Percentiles rank a stretch among this genome's conserved stretches.
Evolutionary conservation across 805 yeast species (phyloP).

Genomic region (Sugiyamaella marilandica): DNA sequence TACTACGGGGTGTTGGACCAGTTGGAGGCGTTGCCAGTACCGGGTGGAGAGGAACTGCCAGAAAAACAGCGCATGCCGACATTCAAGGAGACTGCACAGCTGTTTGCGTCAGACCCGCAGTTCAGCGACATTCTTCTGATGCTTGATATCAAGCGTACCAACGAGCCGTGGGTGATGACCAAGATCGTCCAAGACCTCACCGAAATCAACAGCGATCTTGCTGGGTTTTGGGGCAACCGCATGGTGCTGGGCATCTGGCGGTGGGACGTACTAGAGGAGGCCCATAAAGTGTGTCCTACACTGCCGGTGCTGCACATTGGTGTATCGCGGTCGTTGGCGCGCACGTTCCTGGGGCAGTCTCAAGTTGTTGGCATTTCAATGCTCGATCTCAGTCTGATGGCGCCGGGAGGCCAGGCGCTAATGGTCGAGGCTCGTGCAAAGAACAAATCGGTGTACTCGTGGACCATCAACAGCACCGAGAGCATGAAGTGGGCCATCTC

Average conservation of each 20-base stretch:
- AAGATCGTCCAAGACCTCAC: constrained; percentile 37
- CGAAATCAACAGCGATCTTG: constrained; percentile 36
- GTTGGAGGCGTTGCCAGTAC: constrained; percentile 21
- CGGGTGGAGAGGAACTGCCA: constrained; percentile 24
- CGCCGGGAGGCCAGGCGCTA: constrained; percentile 34
- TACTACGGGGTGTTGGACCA: constrained; percentile 36
- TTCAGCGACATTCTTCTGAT: constrained; percentile 35
- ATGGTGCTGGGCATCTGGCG: constrained; percentile 53
- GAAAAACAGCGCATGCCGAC: constrained; percentile 39
- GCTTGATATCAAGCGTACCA: constrained; percentile 50
- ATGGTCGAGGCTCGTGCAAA: constrained; percentile 32
- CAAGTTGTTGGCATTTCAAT: constrained; percentile 57
- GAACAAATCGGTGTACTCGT: constrained; percentile 40
- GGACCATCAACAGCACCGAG: constrained; percentile 47
- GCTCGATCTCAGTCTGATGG: constrained; percentile 41
- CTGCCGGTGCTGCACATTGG: constrained; percentile 36
- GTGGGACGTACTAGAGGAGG: constrained; percentile 42
- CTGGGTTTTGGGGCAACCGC: constrained; percentile 41
- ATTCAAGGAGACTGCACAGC: constrained; percentile 37
- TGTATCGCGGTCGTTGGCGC: constrained; percentile 34
- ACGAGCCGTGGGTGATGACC: constrained; percentile 40
- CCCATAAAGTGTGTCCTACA: constrained; percentile 35
- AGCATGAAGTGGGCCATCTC: constrained; percentile 37
- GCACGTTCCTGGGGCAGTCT: constrained; percentile 38
- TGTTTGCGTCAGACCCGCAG: constrained; percentile 36